Base-by-base conservation (phyloP, 331 rosid genomes). In the Malus hybrid region DNA sequence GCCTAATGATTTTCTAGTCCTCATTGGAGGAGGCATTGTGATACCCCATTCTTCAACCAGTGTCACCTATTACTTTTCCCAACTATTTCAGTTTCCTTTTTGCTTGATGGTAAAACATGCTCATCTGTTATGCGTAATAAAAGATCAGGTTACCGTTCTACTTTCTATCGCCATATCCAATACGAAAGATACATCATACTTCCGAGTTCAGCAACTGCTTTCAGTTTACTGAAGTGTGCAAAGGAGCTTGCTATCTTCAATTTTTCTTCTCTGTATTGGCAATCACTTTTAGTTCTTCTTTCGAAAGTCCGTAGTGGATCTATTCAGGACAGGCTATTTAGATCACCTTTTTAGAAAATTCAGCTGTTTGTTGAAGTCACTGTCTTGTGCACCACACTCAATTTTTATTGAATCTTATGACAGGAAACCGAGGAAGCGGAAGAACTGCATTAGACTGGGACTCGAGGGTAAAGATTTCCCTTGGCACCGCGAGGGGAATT, bases 361-460 rank as follows among this genome's bases (percentile, higher is more conserved):
- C 42, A 10, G 18, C 64, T 14, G 28, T 52, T 19, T 54, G 44
- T 3, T 52, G 44, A 56, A 56, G 50, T 0, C 15, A 14, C 1
- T 18, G 1, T 60, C 68, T 20, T 70, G 71, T 31, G 61, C 24
- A 65, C 80, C 73, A 34, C 65, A 39, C 42, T 27, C 12, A 60
- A 10, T 73, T 34, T 39, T 20, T 73, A 64, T 57, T 67, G 39
- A 31, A 81, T 81, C 66, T 78, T 29, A 79, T 82, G 54, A 18
- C 91, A 95, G 99, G 96, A 8, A 90, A 84, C 70, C 86, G 96
- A 44, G 78, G 90, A 59, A 84, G 86, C 6, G 97, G 97, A 77
- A 86, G 93, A 74, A 87, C 88, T 57, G 85, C 97, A 16, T 76
- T 95, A 44, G 96, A 95, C 79, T 95, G 99, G 99, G 96, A 86